Conservation (phyloP, 345 rosid species). For the Barbarea vulgaris region DNA sequence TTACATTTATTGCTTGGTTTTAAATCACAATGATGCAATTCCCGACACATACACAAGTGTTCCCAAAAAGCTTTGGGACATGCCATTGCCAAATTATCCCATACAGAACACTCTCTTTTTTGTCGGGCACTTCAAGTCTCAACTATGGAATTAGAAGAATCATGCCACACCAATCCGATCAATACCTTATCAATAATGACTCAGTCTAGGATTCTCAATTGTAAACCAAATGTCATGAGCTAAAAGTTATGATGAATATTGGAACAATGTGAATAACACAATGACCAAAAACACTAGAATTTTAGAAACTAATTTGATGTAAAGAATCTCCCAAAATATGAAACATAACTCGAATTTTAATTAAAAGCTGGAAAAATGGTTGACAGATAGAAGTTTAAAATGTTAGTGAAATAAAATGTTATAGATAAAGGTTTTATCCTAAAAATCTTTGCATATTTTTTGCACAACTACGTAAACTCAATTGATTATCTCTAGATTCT, state of each 20-base stretch:
- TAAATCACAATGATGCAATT: slow-evolving; percentile 18
- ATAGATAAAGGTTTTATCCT: too few relatives aligned
- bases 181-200: not conserved
- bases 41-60: slow-evolving; percentile 9
- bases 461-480: too few relatives aligned
- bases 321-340: not conserved
- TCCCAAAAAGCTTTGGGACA: slow-evolving; percentile 16
- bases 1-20: not conserved
- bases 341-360: not conserved
- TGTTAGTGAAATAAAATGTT: too few relatives aligned
- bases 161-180: not conserved
- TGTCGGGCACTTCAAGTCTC: slow-evolving; percentile 11
- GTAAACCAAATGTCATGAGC: not conserved
- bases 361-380: not conserved
- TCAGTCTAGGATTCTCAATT: not conserved
- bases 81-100: slow-evolving; percentile 17
- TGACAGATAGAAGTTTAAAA: too few relatives aligned
- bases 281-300: not conserved
- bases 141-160: slow-evolving; percentile 9
- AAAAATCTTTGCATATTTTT: too few relatives aligned
- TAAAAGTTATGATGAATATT: not conserved
- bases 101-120: slow-evolving; percentile 11
- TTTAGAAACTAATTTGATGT: not conserved
- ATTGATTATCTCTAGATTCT: too few relatives aligned
- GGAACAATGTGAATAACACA: not conserved